A percentile compares a stretch with the other conserved stretches of the same genome.
These are phyloP conservation scores for Epichloe sylvatica DNA, from an alignment of 2,329 filamentous ascomycete species.

Conservation along the genomic window DNA sequence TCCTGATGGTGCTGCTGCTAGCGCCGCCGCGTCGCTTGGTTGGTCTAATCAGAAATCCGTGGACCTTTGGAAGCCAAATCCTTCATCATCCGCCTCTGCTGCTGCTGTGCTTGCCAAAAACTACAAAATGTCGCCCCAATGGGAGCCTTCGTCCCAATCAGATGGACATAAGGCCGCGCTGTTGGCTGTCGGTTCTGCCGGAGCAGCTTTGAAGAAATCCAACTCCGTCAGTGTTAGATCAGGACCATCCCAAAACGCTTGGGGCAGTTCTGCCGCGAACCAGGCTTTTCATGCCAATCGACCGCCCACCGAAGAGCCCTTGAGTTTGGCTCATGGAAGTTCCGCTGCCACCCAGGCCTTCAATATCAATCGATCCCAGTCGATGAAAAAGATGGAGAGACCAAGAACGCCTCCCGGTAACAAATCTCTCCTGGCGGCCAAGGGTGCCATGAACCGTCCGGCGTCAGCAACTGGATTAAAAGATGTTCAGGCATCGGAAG, in stretches of 20 bases:
- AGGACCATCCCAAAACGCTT: slow-evolving; percentile 19
- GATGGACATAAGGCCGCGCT: slow-evolving; percentile 64
- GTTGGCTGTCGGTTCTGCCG: slow-evolving; percentile 37
- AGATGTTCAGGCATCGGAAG: slow-evolving; percentile 11
- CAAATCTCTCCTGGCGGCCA: slow-evolving; percentile 61
- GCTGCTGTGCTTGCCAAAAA: slow-evolving; percentile 30
- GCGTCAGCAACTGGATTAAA: slow-evolving; percentile 3
- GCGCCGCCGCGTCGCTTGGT: slow-evolving; percentile 60
- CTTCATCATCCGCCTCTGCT: slow-evolving; percentile 35
- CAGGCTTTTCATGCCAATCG: slow-evolving; percentile 42
- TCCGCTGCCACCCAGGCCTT: slow-evolving; percentile 26
- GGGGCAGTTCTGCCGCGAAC: slow-evolving; percentile 56
- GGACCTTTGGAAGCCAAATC: slow-evolving; percentile 52
- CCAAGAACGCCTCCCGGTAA: slow-evolving; percentile 29
- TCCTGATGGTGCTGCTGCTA: slow-evolving; percentile 46
- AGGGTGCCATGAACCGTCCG: slow-evolving; percentile 47
- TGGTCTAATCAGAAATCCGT: slow-evolving; percentile 54
- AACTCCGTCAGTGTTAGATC: slow-evolving; percentile 4
- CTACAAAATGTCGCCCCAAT: slow-evolving; percentile 33
- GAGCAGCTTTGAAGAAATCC: slow-evolving; percentile 16
- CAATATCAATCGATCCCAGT: slow-evolving; percentile 18
- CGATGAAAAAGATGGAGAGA: slow-evolving; percentile 11
- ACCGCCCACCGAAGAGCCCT: slow-evolving; percentile 7
- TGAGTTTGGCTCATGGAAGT: slow-evolving; percentile 12
- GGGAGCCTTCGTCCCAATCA: slow-evolving; percentile 49